Base-by-base conservation (phyloP, 1,139 yeast species). In the Yamadazyma buinensis region DNA sequence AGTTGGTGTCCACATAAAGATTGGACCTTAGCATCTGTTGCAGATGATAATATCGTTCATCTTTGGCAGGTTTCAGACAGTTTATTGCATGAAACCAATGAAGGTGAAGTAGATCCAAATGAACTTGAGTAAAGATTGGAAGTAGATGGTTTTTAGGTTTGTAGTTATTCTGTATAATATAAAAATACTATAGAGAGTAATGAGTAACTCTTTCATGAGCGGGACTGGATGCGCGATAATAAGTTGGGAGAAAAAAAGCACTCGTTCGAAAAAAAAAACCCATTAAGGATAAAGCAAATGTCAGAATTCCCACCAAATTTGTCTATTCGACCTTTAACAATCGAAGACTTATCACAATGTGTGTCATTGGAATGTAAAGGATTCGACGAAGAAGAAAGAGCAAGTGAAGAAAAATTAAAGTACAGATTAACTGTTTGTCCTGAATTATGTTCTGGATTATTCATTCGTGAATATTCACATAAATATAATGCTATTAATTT, bases 371-470 rank as follows among this genome's bases (percentile, higher is more conserved):
- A 90, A 57, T 54, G 59, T n/a, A 59, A 64, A 35, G 88, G 94
- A 10, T 88, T 87, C 59, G 35, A 27, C 8, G 77, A 72, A 25
- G 54, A 64, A 9, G 90, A 81, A 53, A 75, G 95, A 40, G 82
- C 87, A 35, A 57, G 86, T 6, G 56, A 54, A 18, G 87, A 80
- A 38, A 80, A 75, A 48, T 62, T 85, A 39, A 62, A 64, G 43
- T 90, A 85, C 62, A 72, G 97, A 48, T 67, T 92, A 45, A 72
- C 74, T 3, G 77, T 69, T 3, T 88, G 97, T 55, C 97, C 97
- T 9, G 98, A 92, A 57, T 72, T 92, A 41, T 80, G 94, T 46
- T 78, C 90, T 5, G 97, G 97, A 2, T 69, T 92, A 40, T 90
- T 90, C 51, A 68, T 84, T 34, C 74, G 97, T 54, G 80, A 78